These are phyloP conservation scores for Saccharomycopsis selenospora DNA, from an alignment of 805 yeast genomes.

Conservation along the genomic window DNA sequence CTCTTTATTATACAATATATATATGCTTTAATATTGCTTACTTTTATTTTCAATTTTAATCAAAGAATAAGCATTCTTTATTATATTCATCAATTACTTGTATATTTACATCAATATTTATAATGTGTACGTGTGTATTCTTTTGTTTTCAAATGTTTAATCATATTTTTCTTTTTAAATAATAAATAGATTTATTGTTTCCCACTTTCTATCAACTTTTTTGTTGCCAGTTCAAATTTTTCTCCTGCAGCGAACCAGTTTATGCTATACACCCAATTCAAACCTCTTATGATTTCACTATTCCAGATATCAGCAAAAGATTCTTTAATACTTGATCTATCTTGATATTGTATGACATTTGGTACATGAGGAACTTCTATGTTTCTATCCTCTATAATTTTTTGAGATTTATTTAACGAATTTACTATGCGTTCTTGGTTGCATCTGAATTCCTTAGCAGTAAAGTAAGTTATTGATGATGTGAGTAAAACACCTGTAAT, in stretches of 20 bases:
- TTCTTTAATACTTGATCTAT: conserved; percentile 18
- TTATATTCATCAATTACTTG: no score
- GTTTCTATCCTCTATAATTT: conserved; percentile 13
- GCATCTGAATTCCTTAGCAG: conserved; percentile 15
- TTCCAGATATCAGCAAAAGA: conserved; percentile 21
- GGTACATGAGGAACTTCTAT: conserved; percentile 1
- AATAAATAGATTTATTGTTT: no score
- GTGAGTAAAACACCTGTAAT: conserved; percentile 15
- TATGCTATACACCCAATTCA: conserved; percentile 20
- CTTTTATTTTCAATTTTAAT: no score
- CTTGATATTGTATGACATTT: conserved; percentile 12
- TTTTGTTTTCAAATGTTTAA: no score
- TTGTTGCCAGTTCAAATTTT: conserved; percentile 14
- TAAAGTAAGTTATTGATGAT: conserved; percentile 18
- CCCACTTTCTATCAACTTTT: conserved; percentile 3
- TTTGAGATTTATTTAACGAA: conserved; percentile 10
- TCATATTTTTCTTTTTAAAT: no score
- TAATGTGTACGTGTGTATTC: no score
- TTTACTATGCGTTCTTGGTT: conserved; percentile 5
- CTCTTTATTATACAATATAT: no score
- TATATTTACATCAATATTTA: no score
- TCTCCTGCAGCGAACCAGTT: conserved; percentile 20
- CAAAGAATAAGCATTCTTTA: no score
- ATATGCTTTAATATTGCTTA: no score
- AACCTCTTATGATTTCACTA: conserved; percentile 19